These are phyloP conservation scores for Fusarium sterilihyphosum DNA, from an alignment of 2,329 filamentous ascomycete species.

Conservation along the genomic window DNA sequence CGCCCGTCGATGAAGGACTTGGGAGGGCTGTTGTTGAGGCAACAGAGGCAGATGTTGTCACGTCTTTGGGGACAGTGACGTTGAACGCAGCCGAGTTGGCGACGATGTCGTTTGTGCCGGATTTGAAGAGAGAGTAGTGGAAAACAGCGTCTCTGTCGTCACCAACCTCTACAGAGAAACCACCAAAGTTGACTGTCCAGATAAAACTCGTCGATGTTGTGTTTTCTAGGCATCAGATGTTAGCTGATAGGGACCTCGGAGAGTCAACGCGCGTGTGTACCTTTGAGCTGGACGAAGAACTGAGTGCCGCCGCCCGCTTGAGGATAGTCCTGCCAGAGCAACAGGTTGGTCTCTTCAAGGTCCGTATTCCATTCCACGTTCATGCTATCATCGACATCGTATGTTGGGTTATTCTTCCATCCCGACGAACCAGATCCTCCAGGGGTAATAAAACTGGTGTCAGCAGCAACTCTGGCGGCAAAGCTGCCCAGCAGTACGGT, in stretches of 20 bases:
- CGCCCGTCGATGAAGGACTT: background rate
- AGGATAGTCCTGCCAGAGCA: constrained; percentile 40
- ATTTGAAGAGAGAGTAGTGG: constrained; percentile 27
- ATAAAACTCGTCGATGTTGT: constrained; percentile 32
- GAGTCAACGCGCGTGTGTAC: background rate
- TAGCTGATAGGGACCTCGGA: background rate
- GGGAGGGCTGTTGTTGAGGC: background rate
- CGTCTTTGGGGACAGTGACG: constrained; percentile 20
- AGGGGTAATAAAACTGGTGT: constrained; percentile 23
- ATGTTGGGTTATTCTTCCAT: constrained; percentile 40
- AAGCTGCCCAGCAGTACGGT: constrained; percentile 14
- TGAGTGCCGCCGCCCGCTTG: constrained; percentile 3
- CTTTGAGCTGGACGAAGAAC: constrained; percentile 2
- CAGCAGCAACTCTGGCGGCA: background rate
- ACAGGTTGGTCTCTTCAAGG: constrained; percentile 26
- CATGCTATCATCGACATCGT: constrained; percentile 34
- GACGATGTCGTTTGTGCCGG: constrained; percentile 15
- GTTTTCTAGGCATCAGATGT: constrained; percentile 24
- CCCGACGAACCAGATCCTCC: constrained; percentile 25
- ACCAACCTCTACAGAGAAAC: constrained; percentile 9
- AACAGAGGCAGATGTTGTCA: background rate
- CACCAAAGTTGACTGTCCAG: constrained; percentile 32
- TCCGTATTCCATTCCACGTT: constrained; percentile 39
- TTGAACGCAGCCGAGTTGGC: constrained; percentile 36
- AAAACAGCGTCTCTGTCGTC: constrained; percentile 29